Base-by-base conservation (phyloP, 352 stramenopile genomes). In the Phytopythium delawarense region DNA sequence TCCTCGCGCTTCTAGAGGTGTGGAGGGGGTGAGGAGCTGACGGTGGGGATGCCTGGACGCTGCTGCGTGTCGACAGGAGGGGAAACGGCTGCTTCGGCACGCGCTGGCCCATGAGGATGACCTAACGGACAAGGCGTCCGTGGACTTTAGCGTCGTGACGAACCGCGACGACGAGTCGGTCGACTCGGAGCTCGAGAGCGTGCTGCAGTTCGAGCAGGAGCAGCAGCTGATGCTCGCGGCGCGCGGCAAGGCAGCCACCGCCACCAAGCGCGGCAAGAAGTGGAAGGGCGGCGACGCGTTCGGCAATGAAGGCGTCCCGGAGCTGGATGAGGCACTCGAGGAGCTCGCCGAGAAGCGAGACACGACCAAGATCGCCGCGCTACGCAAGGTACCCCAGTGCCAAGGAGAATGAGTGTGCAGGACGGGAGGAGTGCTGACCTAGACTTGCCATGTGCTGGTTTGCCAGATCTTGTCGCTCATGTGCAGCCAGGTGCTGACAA, bases 271-370 rank as follows among this genome's bases (percentile, higher is more conserved):
- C 44, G 52, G 63, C 12, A 64, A 68, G 55, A 79, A 77, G 68
- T 67, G 72, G 61, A 73, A 73, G 44, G 65, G 67, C n/a, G 57
- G 77, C 35, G 68, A 76, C 6, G 67, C 79, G 32, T 58, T 71
- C n/a, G 59, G 66, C 18, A 53, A 25, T 12, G 71, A 71, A 18
- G 69, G 70, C 39, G 59, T 78, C n/a, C 60, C 71, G 11, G 76
- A 79, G 35, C 72, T 88, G 23, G 75, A 88, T 49, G 66, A 74
- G 7, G 74, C 74, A 7, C 74, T 88, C 28, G 80, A 85, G 49
- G 65, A 84, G 59, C 75, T 89, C 46, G 67, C 48, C 21, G 80
- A 89, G 69, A 89, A 89, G 71, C 75, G 80, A 46, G 80, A 89
- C 59, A 70, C 70, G 20, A 82, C 71, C 45, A 87, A 87, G 61